Conservation (phyloP, 768 basidiomycete species). For the Pleurotus djamor region DNA sequence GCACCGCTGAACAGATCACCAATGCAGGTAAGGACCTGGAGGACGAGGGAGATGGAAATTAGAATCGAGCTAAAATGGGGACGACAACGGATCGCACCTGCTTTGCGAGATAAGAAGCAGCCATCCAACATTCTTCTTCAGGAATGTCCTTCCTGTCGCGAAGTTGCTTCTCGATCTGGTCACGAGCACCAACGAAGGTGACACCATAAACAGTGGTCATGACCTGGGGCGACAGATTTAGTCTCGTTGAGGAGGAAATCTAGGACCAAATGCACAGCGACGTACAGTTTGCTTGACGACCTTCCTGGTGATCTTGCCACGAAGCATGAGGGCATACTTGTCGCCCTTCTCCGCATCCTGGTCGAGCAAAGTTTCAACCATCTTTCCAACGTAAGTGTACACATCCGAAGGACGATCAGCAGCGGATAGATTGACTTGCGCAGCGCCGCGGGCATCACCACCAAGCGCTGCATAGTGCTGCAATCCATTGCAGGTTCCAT, state of each 20-base stretch:
- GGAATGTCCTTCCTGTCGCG: conserved; percentile 71
- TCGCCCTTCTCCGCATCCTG: conserved; percentile 53
- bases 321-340: conserved; percentile 55
- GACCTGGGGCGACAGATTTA: conserved; percentile 43
- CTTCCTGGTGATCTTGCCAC: conserved; percentile 84
- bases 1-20: conserved; percentile 94
- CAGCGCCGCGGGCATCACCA: conserved; percentile 84
- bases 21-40: conserved; percentile 72
- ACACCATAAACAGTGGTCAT: conserved; percentile 99
- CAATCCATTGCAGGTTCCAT: conserved; percentile 97
- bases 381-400: conserved; percentile 86
- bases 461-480: conserved; percentile 99
- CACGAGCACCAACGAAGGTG: conserved; percentile 91
- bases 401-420: conserved; percentile 91
- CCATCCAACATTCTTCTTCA: conserved; percentile 68
- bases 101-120: conserved; percentile 79
- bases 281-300: conserved; percentile 95
- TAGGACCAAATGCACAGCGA: conserved; percentile 11
- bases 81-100: conserved; percentile 38
- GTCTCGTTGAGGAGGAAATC: background rate
- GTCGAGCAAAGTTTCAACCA: conserved; percentile 71
- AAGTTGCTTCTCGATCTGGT: conserved; percentile 91
- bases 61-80: background rate
- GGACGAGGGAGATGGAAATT: background rate
- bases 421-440: conserved; percentile 87